These are phyloP conservation scores for Skeletonema potamos DNA, from an alignment of 108 stramenopile species.

Conservation along the genomic window DNA sequence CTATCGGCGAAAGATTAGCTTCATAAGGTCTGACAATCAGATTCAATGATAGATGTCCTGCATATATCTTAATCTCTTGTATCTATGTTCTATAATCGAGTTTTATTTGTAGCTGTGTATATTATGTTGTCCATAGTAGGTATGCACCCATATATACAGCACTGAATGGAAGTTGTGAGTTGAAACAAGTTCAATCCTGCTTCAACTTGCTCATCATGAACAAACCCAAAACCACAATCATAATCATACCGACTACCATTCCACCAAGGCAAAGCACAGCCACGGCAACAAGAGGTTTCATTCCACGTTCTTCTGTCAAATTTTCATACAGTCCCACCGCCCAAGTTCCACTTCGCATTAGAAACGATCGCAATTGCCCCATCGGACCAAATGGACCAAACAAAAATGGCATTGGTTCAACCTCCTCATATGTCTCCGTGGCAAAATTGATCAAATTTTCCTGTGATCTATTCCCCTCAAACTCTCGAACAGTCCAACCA, in stretches of 20 bases:
- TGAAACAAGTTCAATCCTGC: constrained; percentile 42
- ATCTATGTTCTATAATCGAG: neutral
- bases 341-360: constrained; percentile 51
- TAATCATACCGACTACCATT: constrained; percentile 21
- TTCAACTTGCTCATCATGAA: constrained; percentile 42
- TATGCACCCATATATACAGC: too few species aligned
- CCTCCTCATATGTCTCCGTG: constrained; percentile 34
- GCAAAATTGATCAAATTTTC: constrained; percentile 68
- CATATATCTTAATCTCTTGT: neutral
- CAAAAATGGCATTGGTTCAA: constrained; percentile 38
- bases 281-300: constrained; percentile 34
- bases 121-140: neutral
- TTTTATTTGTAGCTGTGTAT: neutral
- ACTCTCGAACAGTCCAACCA: constrained; percentile 78
- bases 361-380: constrained; percentile 59
- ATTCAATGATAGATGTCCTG: neutral
- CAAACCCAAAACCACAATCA: constrained; percentile 39
- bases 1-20: constrained; percentile 51
- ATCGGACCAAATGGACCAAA: constrained; percentile 76
- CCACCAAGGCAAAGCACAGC: constrained; percentile 22
- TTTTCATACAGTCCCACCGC: constrained; percentile 50
- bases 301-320: constrained; percentile 40
- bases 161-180: too few species aligned
- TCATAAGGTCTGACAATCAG: constrained; percentile 28
- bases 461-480: constrained; percentile 49